Evolutionary conservation across 345 rosid genomes (phyloP).

Genomic region (Aquilaria yunnanensis): DNA sequence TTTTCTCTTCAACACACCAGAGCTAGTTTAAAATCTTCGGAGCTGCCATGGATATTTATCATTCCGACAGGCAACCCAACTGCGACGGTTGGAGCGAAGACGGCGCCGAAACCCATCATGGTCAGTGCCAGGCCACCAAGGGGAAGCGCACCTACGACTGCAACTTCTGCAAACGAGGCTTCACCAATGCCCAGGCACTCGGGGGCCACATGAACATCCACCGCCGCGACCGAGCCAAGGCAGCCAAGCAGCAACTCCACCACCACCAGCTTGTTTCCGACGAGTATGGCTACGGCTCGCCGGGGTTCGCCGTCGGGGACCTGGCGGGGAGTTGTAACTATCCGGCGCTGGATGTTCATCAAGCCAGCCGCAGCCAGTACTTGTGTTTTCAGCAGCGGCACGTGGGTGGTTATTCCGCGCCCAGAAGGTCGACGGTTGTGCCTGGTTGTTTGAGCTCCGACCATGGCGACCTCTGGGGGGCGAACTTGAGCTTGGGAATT

Average conservation of each 20-base stretch:
- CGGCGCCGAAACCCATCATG: constrained; percentile 19
- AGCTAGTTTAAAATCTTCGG: neutral
- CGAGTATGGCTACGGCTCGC: too few species aligned
- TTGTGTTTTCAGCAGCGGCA: constrained; percentile 20
- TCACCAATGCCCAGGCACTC: constrained; percentile 87
- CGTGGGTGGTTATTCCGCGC: constrained; percentile 8
- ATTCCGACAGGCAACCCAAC: constrained; percentile 20
- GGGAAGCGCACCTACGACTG: constrained; percentile 51
- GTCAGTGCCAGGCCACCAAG: constrained; percentile 17
- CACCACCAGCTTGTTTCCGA: neutral
- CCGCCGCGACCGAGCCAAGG: constrained; percentile 49
- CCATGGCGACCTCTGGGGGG: constrained; percentile 34
- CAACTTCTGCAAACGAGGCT: constrained; percentile 74
- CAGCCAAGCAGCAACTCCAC: constrained; percentile 19
- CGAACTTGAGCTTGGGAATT: constrained; percentile 49
- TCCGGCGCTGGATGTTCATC: constrained; percentile 15
- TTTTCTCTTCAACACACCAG: neutral
- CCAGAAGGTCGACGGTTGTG: neutral
- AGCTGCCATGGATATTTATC: neutral
- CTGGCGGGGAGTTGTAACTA: neutral
- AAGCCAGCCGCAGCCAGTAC: constrained; percentile 3
- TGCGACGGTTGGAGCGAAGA: constrained; percentile 30
- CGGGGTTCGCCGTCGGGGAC: too few species aligned
- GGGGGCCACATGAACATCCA: constrained; percentile 92
- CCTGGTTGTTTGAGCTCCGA: constrained; percentile 9